Base-by-base conservation (phyloP, 345 rosid species). In the Eucalyptus leucophloia region DNA sequence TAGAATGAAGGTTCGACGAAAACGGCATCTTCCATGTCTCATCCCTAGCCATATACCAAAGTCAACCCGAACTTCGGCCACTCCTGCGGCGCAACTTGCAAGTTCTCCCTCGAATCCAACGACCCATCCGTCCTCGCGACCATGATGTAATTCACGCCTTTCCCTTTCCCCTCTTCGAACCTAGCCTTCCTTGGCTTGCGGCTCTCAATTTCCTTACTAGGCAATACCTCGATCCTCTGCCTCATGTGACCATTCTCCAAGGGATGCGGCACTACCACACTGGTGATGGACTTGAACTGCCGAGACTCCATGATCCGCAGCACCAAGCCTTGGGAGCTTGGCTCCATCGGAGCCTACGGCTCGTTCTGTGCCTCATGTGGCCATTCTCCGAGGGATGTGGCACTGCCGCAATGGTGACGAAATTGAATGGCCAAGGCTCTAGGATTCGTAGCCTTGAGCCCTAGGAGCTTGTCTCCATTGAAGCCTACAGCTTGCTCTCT, bases 1-100 rank as follows among this genome's bases (percentile, higher is more conserved):
- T 91, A 89, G 30, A 97, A 91, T 5, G 92, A 91, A 11, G 96
- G 91, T 50, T 92, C 95, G 7, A 96, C 88, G 1, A 98, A 94
- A 4, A 98, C 96, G 7, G 99, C 95, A 86, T 98, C 99, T 92
- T 98, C 99, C 99, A 97, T 98, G 51, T 96, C 98, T 72, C 99
- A 53, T 89, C 99, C 94, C 86, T 98, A 91, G 5, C 99, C 99
- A 82, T 99, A 97, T 50, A 97, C 95, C 12, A 99, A 98, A 51
- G 98, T 97, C 94, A 93, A 91, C 4, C 98, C 99, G 18, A 92
- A 94, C 92, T 93, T 96, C 2, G 95, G 96, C 21, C 85, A 6
- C 87, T 83, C 58, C 40, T 87, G 47, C 56, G 24, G 28, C 34
- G 24, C 88, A 53, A 44, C 62, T 58, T 62, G 37, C 2, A 45